Evolutionary conservation across 129 eudicot genomes (phyloP), one percentile per base, ranked within the genome.

Genomic region (Gnaphalium uliginosum): DNA sequence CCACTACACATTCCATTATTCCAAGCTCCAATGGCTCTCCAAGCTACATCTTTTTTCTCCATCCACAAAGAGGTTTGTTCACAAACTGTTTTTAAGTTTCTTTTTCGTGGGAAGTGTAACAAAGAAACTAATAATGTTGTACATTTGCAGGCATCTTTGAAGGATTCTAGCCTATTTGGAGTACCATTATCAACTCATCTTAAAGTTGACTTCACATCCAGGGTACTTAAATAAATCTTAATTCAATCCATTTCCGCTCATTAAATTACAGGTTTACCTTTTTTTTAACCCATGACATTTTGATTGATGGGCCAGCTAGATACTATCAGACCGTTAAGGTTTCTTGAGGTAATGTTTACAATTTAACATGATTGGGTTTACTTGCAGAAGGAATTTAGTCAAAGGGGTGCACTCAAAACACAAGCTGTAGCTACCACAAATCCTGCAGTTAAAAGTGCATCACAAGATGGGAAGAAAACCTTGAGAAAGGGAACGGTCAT

Each of bases 401-500:
- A 57, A 73, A 80, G 83, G 41, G 85, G 83, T 29, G 85, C 86
- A 29, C 81, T 86, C 25, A 86, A 88, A 73, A 83, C 77, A 15
- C 82, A 83, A 64, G 85, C 92, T 4, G 86, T 83, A 24, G 87
- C 83, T 13, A 70, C 82, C 17, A 69, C 92, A 23, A 56, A 89
- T 14, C 96, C 98, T 18, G 59, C 85, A 0, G 66, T 76, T 26
- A 86, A 75, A 79, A 80, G 69, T 11, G 75, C 89, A 13, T 54
- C 92, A 11, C 35, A 77, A 8, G 90, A 86, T 3, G 92, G 87
- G 37, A 93, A 90, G 80, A 93, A 93, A 58, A 93, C 98, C 22
- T 68, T 93, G 7, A 67, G 96, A 74, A 93, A 90, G 76, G 98
- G 96, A 32, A 84, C 85, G 5, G 98, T 90, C 35, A 69, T 90